Base-by-base conservation (phyloP, 768 basidiomycete genomes). In the Mycena galopus region DNA sequence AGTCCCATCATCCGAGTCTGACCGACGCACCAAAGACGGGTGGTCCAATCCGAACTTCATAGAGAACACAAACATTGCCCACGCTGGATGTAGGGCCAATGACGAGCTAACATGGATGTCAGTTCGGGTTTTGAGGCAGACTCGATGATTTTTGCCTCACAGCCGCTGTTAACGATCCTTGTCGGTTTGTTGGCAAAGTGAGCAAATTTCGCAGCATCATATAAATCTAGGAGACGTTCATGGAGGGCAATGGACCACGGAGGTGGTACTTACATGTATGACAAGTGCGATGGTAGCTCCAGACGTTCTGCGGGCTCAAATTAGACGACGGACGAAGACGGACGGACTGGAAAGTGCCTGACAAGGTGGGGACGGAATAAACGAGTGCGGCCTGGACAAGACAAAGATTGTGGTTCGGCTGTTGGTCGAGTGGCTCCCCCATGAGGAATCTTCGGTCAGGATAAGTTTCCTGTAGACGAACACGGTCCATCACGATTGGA, bases 221-320 rank as follows among this genome's bases (percentile, higher is more conserved):
- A 35, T 75, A 71, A 10, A 75, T 62, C 73, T 75, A 39, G 21
- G 35, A 66, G 35, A 23, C 12, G 16, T 5, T 23, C 25, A 11
- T 30, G 35, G 32, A 25, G 56, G 33, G 9, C 4, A 1, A 21
- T 14, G 23, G 14, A 29, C 25, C 29, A 23, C 32, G 30, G 37
- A 25, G 9, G 37, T 32, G 57, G 6, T 7, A 59, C 53, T 25
- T 42, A 77, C 77, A 29, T 78, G 74, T 33, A 78, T 67, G 21
- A 78, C 74, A 32, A 78, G 71, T 2, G 76, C 69, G n/a, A 77
- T 55, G 10, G 77, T 77, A 6, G 76, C 61, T n/a, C 66, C 76
- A 16, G 77, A 30, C 6, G 76, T 77, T 25, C 77, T 76, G 30
- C 19, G 23, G 42, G 23, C 42, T 23, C 12, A 14, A 9, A 39